Evolutionary conservation across 2,329 filamentous ascomycete species (phyloP), one percentile per base, ranked within the genome.

Genomic region (Aspergillus udagawae): DNA sequence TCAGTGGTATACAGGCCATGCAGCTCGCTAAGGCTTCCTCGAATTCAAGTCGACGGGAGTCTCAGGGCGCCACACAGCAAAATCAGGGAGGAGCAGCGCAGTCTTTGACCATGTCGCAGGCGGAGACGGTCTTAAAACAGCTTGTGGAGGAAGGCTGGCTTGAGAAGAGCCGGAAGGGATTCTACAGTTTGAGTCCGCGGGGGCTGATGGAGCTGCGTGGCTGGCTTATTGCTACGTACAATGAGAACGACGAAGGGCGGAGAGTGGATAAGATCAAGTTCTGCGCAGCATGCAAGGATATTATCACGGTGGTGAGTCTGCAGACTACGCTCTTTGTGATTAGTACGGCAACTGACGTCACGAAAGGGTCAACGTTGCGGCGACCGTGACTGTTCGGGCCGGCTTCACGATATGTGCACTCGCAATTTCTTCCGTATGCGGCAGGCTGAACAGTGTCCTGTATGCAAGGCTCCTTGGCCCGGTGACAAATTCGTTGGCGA

Each of bases 151-250:
- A 94, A 67, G 89, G 89, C 2, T 99, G 94, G 91, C 82, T 99
- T 55, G 87, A 93, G 71, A 85, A 86, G 70, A 94, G 89, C 58
- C 68, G 72, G 17, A 81, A 82, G 10, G 86, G 86, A 0, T 96
- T 87, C 74, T 97, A 91, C 73, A 85, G 83, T 20, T 79, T 97
- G 20, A 88, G 86, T 52, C 84, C 91, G 3, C 83, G 93, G 8
- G 88, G 86, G 1, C 77, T 99, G 63, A 85, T 97, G 80, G 94
- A 99, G 78, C 77, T 99, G 56, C 82, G 88, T 57, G 81, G 83
- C 1, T 97, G 92, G 87, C 81, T 99, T 51, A 77, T 91, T n/a
- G 89, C 90, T 53, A 91, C 88, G 28, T 99, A 96, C 74, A 97
- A 99, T 69, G 76, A 82, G 0, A 83, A 85, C 9, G 79, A 80